A percentile compares a stretch with the other conserved stretches of the same genome.
phyloP scores from a whole-genome alignment of 164 flowering plant genomes.

The Sedum album region DNA sequence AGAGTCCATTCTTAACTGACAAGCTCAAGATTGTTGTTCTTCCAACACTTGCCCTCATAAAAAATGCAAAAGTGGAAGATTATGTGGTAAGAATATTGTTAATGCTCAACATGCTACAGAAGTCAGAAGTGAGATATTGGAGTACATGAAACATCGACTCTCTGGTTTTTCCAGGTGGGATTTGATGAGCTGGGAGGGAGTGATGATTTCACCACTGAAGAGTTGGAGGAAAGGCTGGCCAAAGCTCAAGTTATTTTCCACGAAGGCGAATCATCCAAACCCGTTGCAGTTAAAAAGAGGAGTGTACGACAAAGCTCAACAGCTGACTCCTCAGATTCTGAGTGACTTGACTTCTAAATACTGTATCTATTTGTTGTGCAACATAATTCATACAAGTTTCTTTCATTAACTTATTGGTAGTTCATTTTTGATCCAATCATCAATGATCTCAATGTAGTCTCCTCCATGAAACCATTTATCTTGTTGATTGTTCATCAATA shows the following conservation, averaged over 20 bases:
- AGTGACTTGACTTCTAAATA: too few relatives aligned
- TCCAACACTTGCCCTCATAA: constrained; percentile 89
- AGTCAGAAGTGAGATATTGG: background rate
- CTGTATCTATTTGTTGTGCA: too few relatives aligned
- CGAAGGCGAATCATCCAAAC: constrained; percentile 74
- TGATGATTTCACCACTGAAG: constrained; percentile 84
- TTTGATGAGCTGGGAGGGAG: constrained; percentile 88
- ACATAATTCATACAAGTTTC: background rate
- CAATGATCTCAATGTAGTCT: too few relatives aligned
- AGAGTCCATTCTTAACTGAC: constrained; percentile 87
- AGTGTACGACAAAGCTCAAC: constrained; percentile 61
- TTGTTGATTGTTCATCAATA: too few relatives aligned
- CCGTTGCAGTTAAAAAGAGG: constrained; percentile 34
- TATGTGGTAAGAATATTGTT: constrained; percentile 60
- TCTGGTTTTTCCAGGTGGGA: constrained; percentile 50
- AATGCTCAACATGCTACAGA: too few relatives aligned
- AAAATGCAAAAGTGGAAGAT: constrained; percentile 92
- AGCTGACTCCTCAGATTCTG: constrained; percentile 63
- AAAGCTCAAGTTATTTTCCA: constrained; percentile 64
- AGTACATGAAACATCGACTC: background rate
- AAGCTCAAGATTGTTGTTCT: constrained; percentile 82
- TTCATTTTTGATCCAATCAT: background rate
- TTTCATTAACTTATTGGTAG: background rate
- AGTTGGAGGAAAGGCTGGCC: constrained; percentile 82
- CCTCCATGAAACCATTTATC: too few relatives aligned